Conservation (phyloP, 108 stramenopile species). For the Nitzschia sp. region DNA sequence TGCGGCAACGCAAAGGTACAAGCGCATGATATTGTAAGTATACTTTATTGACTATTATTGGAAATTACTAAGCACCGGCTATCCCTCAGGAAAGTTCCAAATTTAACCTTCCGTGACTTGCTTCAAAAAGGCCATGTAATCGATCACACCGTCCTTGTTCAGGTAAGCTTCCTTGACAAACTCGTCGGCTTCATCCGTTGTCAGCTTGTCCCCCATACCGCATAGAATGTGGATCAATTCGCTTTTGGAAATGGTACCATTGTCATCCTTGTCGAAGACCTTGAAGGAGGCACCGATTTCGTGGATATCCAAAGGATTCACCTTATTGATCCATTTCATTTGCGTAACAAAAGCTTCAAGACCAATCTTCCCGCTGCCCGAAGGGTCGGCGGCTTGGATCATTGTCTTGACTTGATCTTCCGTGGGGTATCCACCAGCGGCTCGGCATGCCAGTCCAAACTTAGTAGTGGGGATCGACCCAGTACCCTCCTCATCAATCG, state of each 20-base stretch:
- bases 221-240: conserved; percentile 14
- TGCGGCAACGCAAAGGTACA: no score
- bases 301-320: conserved; percentile 23
- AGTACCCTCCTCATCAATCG: conserved; percentile 13
- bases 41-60: no score
- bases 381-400: conserved; percentile 15
- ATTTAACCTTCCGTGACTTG: conserved; percentile 17
- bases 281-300: conserved; percentile 25
- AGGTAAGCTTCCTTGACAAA: conserved; percentile 23
- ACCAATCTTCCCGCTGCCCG: not conserved
- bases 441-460: conserved; percentile 15
- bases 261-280: conserved; percentile 31
- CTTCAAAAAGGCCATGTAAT: conserved; percentile 21
- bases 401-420: conserved; percentile 24
- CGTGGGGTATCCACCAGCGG: conserved; percentile 22
- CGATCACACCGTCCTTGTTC: conserved; percentile 16
- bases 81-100: no score
- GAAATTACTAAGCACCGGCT: no score
- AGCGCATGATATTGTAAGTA: no score
- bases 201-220: conserved; percentile 28
- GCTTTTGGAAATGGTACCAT: conserved; percentile 10
- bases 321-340: conserved; percentile 18
- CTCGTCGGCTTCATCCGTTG: conserved; percentile 22
- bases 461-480: conserved; percentile 17
- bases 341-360: conserved; percentile 6